Conservation (phyloP, 2,329 filamentous ascomycete species). For the Pseudogymnoascus sp. region DNA sequence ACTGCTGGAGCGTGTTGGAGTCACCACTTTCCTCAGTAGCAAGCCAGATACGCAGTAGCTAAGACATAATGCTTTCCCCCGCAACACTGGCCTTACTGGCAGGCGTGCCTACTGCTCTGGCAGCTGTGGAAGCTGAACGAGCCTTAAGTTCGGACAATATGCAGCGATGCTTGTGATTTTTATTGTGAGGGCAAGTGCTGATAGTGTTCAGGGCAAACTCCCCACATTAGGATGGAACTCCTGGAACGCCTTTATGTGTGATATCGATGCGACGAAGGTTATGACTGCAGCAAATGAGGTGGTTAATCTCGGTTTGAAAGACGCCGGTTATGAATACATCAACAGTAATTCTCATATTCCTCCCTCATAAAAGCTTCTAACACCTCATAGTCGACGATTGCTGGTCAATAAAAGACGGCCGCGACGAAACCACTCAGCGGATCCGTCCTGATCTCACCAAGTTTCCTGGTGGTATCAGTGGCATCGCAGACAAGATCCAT, state of each 20-base stretch:
- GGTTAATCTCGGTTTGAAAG: conserved; percentile 39
- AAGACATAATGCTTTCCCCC: not conserved
- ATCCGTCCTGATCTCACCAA: conserved; percentile 39
- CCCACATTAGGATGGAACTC: conserved; percentile 37
- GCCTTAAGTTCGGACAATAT: not conserved
- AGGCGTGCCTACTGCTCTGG: not conserved
- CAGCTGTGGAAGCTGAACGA: not conserved
- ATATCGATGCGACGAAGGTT: conserved; percentile 39
- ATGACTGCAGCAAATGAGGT: conserved; percentile 37
- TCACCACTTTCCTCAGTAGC: not conserved
- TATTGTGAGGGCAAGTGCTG: not conserved
- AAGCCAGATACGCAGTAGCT: not conserved
- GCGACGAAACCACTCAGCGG: conserved; percentile 35
- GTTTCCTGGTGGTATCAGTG: conserved; percentile 51
- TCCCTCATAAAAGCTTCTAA: conserved; percentile 1
- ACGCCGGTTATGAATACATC: conserved; percentile 47
- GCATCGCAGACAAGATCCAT: conserved; percentile 45
- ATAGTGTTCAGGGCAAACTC: conserved; percentile 16
- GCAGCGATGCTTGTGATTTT: no score
- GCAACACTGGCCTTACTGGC: not conserved
- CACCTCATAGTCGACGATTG: conserved; percentile 44
- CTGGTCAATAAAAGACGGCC: conserved; percentile 39
- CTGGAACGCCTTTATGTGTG: conserved; percentile 43
- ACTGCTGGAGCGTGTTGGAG: not conserved
- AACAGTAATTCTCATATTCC: conserved; percentile 29